phyloP scores from a whole-genome alignment of 176 grass and related monocot species.

The Phoenix roebelenii region DNA sequence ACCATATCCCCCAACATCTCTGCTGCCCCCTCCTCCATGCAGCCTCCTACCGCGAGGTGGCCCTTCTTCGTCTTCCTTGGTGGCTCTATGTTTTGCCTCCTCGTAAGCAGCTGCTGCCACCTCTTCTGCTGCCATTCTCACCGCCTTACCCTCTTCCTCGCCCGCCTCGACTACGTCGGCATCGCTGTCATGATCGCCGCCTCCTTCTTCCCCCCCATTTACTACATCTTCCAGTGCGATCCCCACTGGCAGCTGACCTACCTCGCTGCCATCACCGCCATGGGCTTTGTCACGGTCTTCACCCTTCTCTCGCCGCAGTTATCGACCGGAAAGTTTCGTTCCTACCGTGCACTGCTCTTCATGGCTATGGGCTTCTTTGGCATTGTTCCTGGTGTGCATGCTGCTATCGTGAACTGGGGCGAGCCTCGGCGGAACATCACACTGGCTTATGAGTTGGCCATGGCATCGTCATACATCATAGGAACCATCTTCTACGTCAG shows the following conservation, averaged over 20 bases:
- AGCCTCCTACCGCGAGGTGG: conserved; percentile 21
- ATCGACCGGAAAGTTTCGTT: conserved; percentile 58
- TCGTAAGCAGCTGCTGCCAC: conserved; percentile 66
- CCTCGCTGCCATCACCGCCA: conserved; percentile 54
- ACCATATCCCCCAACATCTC: not conserved
- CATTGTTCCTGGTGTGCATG: conserved; percentile 58
- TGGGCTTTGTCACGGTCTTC: conserved; percentile 45
- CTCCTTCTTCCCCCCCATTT: conserved; percentile 83
- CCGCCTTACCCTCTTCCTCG: conserved; percentile 49
- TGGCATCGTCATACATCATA: conserved; percentile 44
- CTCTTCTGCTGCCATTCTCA: conserved; percentile 86
- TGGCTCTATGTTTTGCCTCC: conserved; percentile 74
- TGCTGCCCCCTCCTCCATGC: not conserved
- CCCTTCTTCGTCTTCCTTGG: conserved; percentile 68
- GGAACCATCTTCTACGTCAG: conserved; percentile 72
- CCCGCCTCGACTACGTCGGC: conserved; percentile 88
- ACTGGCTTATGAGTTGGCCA: conserved; percentile 51
- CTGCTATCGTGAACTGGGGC: conserved; percentile 52
- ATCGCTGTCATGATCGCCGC: conserved; percentile 90
- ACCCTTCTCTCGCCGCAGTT: conserved; percentile 55
- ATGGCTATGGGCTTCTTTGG: conserved; percentile 75
- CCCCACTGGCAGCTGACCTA: conserved; percentile 38
- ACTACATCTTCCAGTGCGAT: conserved; percentile 90
- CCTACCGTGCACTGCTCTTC: conserved; percentile 64
- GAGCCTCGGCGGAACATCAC: conserved; percentile 56